Conservation (phyloP, 495 filamentous ascomycete species). For the Poronia punctata region DNA sequence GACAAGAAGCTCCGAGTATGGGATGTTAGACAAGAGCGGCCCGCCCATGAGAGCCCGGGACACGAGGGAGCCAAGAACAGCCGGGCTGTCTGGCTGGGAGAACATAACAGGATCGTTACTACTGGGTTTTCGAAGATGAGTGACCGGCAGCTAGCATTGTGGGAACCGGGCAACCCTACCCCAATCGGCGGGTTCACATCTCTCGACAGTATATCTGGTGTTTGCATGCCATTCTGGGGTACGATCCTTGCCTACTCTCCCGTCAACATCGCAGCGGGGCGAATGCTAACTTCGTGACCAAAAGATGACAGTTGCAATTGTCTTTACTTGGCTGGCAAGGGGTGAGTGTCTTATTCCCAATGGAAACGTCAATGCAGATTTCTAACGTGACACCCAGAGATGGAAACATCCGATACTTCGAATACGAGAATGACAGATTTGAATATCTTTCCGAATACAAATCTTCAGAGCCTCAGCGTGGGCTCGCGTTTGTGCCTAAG, state of each 20-base stretch:
- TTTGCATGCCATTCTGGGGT: slow-evolving; percentile 99
- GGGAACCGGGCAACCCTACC: slow-evolving; percentile 81
- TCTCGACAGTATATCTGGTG: slow-evolving; percentile 90
- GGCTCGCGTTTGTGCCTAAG: slow-evolving; percentile 90
- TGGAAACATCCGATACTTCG: slow-evolving; percentile 97
- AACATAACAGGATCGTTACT: slow-evolving; percentile 87
- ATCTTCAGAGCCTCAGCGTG: slow-evolving; percentile 86
- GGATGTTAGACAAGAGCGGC: slow-evolving; percentile 89
- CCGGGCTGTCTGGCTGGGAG: slow-evolving; percentile 91
- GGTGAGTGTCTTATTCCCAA: slow-evolving; percentile 49
- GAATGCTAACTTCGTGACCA: slow-evolving; percentile 22
- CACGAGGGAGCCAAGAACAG: slow-evolving; percentile 96
- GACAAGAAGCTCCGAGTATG: slow-evolving; percentile 98
- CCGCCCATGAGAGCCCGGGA: slow-evolving; percentile 75
- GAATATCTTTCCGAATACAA: slow-evolving; percentile 95
- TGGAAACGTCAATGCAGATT: not conserved
- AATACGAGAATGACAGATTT: slow-evolving; percentile 96
- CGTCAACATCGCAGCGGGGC: not conserved
- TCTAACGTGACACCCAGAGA: slow-evolving; percentile 50
- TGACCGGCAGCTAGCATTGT: slow-evolving; percentile 89
- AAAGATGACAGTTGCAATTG: slow-evolving; percentile 84
- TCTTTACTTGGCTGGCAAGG: slow-evolving; percentile 91
- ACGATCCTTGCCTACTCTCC: slow-evolving; percentile 17
- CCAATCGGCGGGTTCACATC: slow-evolving; percentile 83
- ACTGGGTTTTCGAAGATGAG: slow-evolving; percentile 98